Base-by-base conservation (phyloP, 768 basidiomycete genomes). In the Tulasnella calospora region DNA sequence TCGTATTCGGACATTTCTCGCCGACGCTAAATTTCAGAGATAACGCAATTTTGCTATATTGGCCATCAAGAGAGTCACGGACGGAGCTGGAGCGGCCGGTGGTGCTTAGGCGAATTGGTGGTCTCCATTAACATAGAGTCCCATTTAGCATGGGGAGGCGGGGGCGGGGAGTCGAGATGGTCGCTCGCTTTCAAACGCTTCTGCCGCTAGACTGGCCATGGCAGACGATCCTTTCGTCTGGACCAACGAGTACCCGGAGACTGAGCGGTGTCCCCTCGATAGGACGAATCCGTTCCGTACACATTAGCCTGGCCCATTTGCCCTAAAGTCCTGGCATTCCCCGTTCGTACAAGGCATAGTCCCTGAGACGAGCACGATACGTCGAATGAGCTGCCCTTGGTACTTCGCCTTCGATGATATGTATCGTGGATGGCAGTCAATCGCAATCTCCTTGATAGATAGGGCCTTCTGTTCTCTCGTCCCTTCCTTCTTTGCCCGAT, bases 391-490 rank as follows among this genome's bases (percentile, higher is more conserved):
- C 61, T 67, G 61, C 13, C 33, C 33, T 67, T 35, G 61, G 61
- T 67, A 67, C 61, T 67, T 67, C 61, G 61, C 23, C 61, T 67
- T 67, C 61, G 61, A 67, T 35, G 61, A 67, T 67, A 67, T 67
- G 61, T 67, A 67, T 67, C 61, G 61, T 67, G 27, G 10, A 67
- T 5, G 61, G 19, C 61, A 67, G 61, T 67, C 61, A 67, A 67
- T 67, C 61, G 61, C 61, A 67, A 67, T 67, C 61, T 67, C 61
- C 61, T 67, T 67, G 61, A 67, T 67, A 67, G 61, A 67, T 67
- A 35, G 30, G 61, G 61, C 61, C 61, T 30, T 27, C 27, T 67
- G 61, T 35, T 6, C 61, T 33, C 44, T 44, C 44, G 44, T 44
- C 44, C 44, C 44, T 44, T 44, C 51, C 30, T 67, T 67, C 61